Evolutionary conservation across 1,284 basidiomycete species (phyloP).

Genomic region (Malassezia dermatis): DNA sequence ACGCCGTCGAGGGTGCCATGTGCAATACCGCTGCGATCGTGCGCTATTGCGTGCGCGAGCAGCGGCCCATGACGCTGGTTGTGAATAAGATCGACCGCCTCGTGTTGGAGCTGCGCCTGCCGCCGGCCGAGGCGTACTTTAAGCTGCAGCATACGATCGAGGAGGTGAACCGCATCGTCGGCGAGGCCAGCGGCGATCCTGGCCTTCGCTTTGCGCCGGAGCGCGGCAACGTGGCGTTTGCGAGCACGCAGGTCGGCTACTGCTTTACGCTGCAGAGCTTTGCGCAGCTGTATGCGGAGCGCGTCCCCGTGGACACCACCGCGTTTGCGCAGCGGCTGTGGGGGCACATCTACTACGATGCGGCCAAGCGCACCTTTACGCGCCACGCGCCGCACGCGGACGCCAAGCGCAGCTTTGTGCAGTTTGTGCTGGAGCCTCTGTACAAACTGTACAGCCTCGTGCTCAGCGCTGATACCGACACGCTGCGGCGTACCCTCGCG

Average conservation of each 20-base stretch:
- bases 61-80: slow-evolving; percentile 79
- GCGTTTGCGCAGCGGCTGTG: slow-evolving; percentile 73
- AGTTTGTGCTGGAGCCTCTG: slow-evolving; percentile 89
- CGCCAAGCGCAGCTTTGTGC: slow-evolving; percentile 75
- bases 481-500: slow-evolving; percentile 68
- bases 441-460: slow-evolving; percentile 95
- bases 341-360: slow-evolving; percentile 94
- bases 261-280: slow-evolving; percentile 91
- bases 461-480: slow-evolving; percentile 77
- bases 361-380: slow-evolving; percentile 71
- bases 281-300: slow-evolving; percentile 89
- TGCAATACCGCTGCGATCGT: slow-evolving; percentile 35
- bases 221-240: slow-evolving; percentile 91
- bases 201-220: slow-evolving; percentile 80
- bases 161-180: slow-evolving; percentile 74
- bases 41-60: slow-evolving; percentile 46
- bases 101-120: slow-evolving; percentile 88
- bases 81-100: slow-evolving; percentile 97
- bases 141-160: slow-evolving; percentile 99
- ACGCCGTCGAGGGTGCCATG: slow-evolving; percentile 46
- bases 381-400: slow-evolving; percentile 73
- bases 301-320: slow-evolving; percentile 53
- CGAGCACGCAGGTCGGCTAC: slow-evolving; percentile 92
- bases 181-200: slow-evolving; percentile 68
- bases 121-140: slow-evolving; percentile 91